Conservation (phyloP, 2,329 filamentous ascomycete species). For the Mycosphaerelloides madeirae region DNA sequence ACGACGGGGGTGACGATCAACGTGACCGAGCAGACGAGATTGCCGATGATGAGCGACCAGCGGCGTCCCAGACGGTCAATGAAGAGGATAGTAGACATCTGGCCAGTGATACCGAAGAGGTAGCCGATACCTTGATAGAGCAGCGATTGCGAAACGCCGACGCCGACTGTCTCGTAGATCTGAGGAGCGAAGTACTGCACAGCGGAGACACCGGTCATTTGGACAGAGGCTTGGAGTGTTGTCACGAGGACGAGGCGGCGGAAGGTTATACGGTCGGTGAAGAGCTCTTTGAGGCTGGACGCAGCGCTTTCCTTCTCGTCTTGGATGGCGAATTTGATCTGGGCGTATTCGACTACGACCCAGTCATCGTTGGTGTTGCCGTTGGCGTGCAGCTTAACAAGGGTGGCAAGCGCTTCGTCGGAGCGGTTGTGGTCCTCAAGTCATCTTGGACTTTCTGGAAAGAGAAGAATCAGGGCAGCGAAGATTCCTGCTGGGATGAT, state of each 20-base stretch:
- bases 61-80: constrained; percentile 24
- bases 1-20: constrained; percentile 25
- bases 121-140: constrained; percentile 22
- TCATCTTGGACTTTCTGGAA: constrained; percentile 28
- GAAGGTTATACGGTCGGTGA: constrained; percentile 19
- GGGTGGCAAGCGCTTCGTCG: constrained; percentile 21
- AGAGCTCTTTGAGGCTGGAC: constrained; percentile 19
- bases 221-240: constrained; percentile 24
- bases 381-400: constrained; percentile 25
- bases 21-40: constrained; percentile 16
- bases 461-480: constrained; percentile 33
- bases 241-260: constrained; percentile 26
- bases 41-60: constrained; percentile 21
- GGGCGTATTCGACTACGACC: constrained; percentile 21
- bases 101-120: constrained; percentile 20
- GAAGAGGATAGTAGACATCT: constrained; percentile 18
- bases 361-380: constrained; percentile 23
- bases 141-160: constrained; percentile 15
- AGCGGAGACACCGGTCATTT: constrained; percentile 30
- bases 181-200: constrained; percentile 29
- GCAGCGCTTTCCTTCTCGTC: constrained; percentile 12
- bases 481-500: constrained; percentile 38
- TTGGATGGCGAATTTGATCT: constrained; percentile 18
- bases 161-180: constrained; percentile 25
- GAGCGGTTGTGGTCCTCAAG: constrained; percentile 24